phyloP scores from a whole-genome alignment of 2,329 filamentous ascomycete genomes.

The Arthrinium puccinioides region DNA sequence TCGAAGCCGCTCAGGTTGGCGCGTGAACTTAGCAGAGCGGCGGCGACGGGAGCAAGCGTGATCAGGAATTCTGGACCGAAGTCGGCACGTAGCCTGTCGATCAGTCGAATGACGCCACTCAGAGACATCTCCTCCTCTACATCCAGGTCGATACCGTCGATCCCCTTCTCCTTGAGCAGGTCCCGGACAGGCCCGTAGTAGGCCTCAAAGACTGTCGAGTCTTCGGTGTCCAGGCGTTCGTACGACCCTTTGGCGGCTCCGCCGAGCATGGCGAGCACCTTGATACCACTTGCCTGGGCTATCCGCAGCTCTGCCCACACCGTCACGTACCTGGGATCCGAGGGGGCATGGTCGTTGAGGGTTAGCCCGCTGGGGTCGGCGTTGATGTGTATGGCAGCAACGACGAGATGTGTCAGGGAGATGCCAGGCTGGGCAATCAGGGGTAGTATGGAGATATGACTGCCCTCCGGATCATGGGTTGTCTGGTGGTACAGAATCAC shows the following conservation, averaged over 20 bases:
- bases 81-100: slow-evolving; percentile 57
- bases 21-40: slow-evolving; percentile 56
- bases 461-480: slow-evolving; percentile 29
- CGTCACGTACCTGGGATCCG: slow-evolving; percentile 52
- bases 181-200: slow-evolving; percentile 62
- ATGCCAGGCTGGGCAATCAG: slow-evolving; percentile 30
- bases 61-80: slow-evolving; percentile 64
- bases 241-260: slow-evolving; percentile 70
- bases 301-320: slow-evolving; percentile 66
- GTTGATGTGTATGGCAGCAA: slow-evolving; percentile 76
- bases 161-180: slow-evolving; percentile 47
- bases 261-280: slow-evolving; percentile 74
- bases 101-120: slow-evolving; percentile 51
- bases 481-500: slow-evolving; percentile 30
- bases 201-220: slow-evolving; percentile 54
- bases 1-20: slow-evolving; percentile 68
- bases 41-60: slow-evolving; percentile 71
- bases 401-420: slow-evolving; percentile 61
- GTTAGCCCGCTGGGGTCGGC: slow-evolving; percentile 54
- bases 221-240: slow-evolving; percentile 41
- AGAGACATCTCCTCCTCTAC: slow-evolving; percentile 69
- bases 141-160: slow-evolving; percentile 66
- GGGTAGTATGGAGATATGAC: slow-evolving; percentile 32
- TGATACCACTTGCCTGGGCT: slow-evolving; percentile 63
- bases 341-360: slow-evolving; percentile 66